Evolutionary conservation across 1,139 yeast genomes (phyloP).

Genomic region (Candida sp.): DNA sequence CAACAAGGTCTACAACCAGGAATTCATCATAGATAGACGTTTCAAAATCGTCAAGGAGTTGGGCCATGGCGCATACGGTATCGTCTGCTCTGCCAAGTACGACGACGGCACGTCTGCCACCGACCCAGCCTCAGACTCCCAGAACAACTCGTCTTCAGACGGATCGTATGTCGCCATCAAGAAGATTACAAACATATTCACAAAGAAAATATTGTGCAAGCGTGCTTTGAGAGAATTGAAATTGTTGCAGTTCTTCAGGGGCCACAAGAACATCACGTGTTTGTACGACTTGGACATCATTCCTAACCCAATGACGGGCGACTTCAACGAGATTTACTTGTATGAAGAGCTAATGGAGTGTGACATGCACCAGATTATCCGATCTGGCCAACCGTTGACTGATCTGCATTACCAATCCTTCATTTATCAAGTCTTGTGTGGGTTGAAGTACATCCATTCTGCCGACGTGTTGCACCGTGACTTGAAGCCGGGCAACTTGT

Average conservation of each 20-base stretch:
- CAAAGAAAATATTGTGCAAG: constrained; percentile 86
- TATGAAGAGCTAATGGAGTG: constrained; percentile 98
- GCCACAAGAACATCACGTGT: constrained; percentile 92
- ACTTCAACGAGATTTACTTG: constrained; percentile 88
- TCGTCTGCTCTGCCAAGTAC: constrained; percentile 93
- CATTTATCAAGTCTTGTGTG: constrained; percentile 90
- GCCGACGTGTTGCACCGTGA: constrained; percentile 97
- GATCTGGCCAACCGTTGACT: constrained; percentile 92
- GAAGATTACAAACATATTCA: constrained; percentile 90
- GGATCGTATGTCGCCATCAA: constrained; percentile 81
- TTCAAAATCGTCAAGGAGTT: constrained; percentile 88
- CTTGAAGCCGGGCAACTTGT: constrained; percentile 89
- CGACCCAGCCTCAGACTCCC: not conserved
- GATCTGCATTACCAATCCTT: constrained; percentile 96
- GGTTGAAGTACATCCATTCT: constrained; percentile 85
- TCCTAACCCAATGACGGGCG: constrained; percentile 66
- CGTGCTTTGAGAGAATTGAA: constrained; percentile 90
- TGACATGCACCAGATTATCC: constrained; percentile 96
- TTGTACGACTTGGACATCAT: constrained; percentile 93
- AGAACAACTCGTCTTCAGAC: constrained; percentile 16
- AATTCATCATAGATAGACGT: constrained; percentile 84
- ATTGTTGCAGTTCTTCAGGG: constrained; percentile 87
- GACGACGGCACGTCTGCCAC: constrained; percentile 58
- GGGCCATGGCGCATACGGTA: constrained; percentile 98
- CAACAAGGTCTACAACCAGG: constrained; percentile 81